Evolutionary conservation across 352 stramenopile genomes (phyloP).

Genomic region (Thraustochytrium sp.): DNA sequence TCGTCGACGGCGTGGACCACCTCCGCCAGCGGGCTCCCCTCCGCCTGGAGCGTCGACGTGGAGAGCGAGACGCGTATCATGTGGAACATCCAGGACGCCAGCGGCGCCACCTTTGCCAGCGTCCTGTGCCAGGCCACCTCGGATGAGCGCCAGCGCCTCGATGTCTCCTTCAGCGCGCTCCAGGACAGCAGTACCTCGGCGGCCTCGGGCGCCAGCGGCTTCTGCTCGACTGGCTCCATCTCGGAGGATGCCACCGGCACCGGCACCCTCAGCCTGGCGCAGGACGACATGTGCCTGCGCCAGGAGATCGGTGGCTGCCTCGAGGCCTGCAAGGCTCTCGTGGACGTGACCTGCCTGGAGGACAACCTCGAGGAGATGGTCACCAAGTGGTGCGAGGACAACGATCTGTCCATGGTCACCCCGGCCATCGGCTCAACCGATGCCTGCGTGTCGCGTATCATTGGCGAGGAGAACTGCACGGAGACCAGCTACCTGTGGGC

Average conservation of each 20-base stretch:
- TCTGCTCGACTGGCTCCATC: constrained; percentile 3
- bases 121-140: neutral
- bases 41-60: neutral
- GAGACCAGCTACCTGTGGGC: constrained; percentile 1
- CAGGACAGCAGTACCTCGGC: neutral
- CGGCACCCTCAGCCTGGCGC: neutral
- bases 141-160: neutral
- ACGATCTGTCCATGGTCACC: neutral
- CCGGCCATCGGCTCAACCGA: neutral
- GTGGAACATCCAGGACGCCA: neutral
- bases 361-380: constrained; percentile 11
- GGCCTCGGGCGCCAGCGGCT: neutral
- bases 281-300: constrained; percentile 1
- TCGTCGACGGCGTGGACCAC: neutral
- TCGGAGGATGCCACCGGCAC: neutral
- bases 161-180: neutral
- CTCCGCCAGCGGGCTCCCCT: neutral
- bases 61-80: neutral
- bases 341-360: neutral
- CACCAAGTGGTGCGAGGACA: neutral
- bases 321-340: neutral
- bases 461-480: neutral
- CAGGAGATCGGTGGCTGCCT: neutral
- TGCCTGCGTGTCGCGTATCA: neutral
- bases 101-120: neutral